Base-by-base conservation (phyloP, 140 eudicot genomes). In the Bidens hawaiensis region DNA sequence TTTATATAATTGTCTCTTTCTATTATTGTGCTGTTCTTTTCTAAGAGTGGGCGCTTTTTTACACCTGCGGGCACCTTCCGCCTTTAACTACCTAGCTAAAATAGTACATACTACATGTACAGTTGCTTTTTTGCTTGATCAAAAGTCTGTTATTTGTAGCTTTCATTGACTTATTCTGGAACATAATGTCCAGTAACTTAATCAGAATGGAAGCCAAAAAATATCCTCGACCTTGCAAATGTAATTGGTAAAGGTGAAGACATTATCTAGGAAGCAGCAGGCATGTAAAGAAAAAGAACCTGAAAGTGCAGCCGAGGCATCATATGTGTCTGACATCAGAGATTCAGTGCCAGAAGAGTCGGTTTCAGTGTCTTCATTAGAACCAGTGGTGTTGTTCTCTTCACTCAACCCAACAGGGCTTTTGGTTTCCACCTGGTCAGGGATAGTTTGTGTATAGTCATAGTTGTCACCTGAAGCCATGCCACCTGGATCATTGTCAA, bases 351-450 rank as follows among this genome's bases (percentile, higher is more conserved):
- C 95, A 16, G 95, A 88, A 74, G 96, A 88, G 75, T 88, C 96
- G 11, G 97, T 88, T 83, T 94, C 95, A 50, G 99, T 88, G 71
- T 88, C 87, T 77, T 93, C 99, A 25, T 93, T 78, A 31, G 99
- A 91, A 61, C 85, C 96, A 43, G 86, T 73, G 43, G 69, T 61
- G 69, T 64, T 70, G 71, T 69, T 64, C 31, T 71, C 91, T 75
- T 80, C 90, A 58, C 43, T 75, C 45, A 65, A 53, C 26, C 76
- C 83, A 64, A 59, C 70, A 61, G 48, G 74, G 67, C 74, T 58
- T 60, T 68, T 76, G 34, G 75, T 64, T 31, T 72, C 79, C 74
- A 62, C 28, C 72, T 70, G 81, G 36, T 69, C 70, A 34, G 75
- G 36, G 15, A 40, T 22, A 48, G 47, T 60, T 60, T 58, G 68